Conservation (phyloP, 805 yeast species). For the Nakazawaea pomicola region DNA sequence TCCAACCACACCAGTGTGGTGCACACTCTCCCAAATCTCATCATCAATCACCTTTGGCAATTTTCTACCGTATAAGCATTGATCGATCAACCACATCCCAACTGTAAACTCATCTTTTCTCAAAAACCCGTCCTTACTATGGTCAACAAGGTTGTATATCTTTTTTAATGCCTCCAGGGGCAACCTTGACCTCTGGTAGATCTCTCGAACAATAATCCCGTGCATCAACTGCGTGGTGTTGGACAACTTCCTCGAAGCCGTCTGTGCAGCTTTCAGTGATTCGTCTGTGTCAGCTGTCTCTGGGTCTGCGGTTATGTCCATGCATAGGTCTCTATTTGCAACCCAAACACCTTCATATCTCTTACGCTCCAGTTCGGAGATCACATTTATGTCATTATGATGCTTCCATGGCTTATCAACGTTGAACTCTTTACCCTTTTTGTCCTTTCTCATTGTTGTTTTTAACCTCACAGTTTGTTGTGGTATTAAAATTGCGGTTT, state of each 20-base stretch:
- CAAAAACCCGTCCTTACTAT: conserved; percentile 72
- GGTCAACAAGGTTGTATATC: conserved; percentile 78
- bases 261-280: conserved; percentile 23
- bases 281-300: background rate
- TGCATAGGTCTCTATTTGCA: conserved; percentile 68
- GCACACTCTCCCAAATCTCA: conserved; percentile 78
- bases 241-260: conserved; percentile 7
- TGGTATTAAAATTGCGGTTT: conserved; percentile 11
- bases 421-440: conserved; percentile 49
- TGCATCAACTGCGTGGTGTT: conserved; percentile 29
- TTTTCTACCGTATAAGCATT: conserved; percentile 89
- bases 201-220: conserved; percentile 64
- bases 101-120: conserved; percentile 80
- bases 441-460: conserved; percentile 46
- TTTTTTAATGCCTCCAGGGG: conserved; percentile 54
- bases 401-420: conserved; percentile 94
- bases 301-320: conserved; percentile 24
- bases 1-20: conserved; percentile 34
- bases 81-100: conserved; percentile 99
- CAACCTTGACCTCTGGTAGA: conserved; percentile 78
- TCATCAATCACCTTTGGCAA: conserved; percentile 66
- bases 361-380: conserved; percentile 64
- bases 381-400: conserved; percentile 52
- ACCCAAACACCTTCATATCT: conserved; percentile 95
- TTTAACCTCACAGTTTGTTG: conserved; percentile 33